These are phyloP conservation scores for Comarum palustre DNA, from an alignment of 306 rosid genomes.

Conservation along the genomic window DNA sequence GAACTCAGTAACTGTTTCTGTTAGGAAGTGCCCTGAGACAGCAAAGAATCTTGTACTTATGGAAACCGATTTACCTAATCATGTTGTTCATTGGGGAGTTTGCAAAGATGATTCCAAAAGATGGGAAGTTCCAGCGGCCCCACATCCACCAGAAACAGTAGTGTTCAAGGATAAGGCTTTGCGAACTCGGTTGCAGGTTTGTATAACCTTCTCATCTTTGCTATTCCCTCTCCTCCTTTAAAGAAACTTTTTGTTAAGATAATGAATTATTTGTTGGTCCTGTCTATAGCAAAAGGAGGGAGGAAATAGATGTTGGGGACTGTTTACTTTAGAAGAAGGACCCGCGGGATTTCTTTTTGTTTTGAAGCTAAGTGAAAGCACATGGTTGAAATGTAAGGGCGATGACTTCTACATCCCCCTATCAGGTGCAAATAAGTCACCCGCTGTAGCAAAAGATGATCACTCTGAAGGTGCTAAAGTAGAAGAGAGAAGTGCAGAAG, in stretches of 20 bases:
- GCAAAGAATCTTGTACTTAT: conserved; percentile 49
- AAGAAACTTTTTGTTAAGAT: not conserved
- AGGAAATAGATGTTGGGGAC: conserved; percentile 53
- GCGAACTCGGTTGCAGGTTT: conserved; percentile 70
- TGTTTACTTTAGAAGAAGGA: conserved; percentile 68
- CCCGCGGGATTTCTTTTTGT: conserved; percentile 78
- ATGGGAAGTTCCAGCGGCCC: conserved; percentile 83
- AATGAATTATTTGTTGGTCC: conserved; percentile 11
- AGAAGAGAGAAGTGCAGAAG: conserved; percentile 33
- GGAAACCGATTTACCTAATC: conserved; percentile 77
- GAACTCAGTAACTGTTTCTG: conserved; percentile 54
- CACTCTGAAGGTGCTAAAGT: conserved; percentile 32
- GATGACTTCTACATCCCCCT: conserved; percentile 79
- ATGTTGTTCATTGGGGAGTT: conserved; percentile 90
- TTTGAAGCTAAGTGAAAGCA: conserved; percentile 58
- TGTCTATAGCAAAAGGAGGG: conserved; percentile 62
- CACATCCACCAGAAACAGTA: conserved; percentile 68
- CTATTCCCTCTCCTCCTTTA: conserved; percentile 11
- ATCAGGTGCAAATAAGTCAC: conserved; percentile 39
- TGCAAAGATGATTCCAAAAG: conserved; percentile 62
- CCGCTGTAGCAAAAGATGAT: conserved; percentile 28
- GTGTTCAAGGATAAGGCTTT: conserved; percentile 69
- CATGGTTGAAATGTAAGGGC: conserved; percentile 67
- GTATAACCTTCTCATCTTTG: not conserved
- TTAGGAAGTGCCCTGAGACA: conserved; percentile 61